Conservation (phyloP, 495 filamentous ascomycete genomes). For the Podospora tetraspora region DNA sequence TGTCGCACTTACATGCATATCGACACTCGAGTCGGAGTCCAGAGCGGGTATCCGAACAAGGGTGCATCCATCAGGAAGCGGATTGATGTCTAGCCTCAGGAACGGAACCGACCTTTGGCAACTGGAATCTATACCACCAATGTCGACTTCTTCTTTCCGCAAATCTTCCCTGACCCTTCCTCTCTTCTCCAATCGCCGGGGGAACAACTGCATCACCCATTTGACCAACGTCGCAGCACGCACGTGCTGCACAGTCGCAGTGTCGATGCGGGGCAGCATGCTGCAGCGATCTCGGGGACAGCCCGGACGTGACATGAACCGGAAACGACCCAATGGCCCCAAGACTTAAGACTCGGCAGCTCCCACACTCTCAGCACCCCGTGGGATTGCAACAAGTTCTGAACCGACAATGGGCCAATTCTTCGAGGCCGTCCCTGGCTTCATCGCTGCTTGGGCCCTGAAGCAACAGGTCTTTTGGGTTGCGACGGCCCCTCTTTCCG, state of each 20-base stretch:
- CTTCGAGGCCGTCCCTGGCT: constrained; percentile 53
- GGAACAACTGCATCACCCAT: not conserved
- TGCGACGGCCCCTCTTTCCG: constrained; percentile 57
- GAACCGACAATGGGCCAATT: constrained; percentile 53
- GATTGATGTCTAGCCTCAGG: too few species aligned
- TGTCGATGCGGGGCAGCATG: not conserved
- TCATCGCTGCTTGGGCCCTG: constrained; percentile 53
- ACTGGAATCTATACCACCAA: too few species aligned
- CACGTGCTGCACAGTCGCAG: not conserved
- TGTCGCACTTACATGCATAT: not conserved
- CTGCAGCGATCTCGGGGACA: not conserved
- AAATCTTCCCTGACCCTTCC: not conserved
- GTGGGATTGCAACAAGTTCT: not conserved
- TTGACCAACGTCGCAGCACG: not conserved
- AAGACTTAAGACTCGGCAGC: not conserved
- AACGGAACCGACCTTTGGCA: too few species aligned
- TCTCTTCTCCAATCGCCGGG: not conserved
- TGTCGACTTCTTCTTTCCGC: not conserved
- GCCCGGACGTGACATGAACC: not conserved
- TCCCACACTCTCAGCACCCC: not conserved
- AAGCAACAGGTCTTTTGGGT: constrained; percentile 64
- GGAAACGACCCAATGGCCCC: constrained; percentile 35
- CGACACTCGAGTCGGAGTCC: too few species aligned
- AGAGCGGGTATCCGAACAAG: too few species aligned
- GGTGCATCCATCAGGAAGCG: too few species aligned